Base-by-base conservation (phyloP, 371 early-diverging fungal species). In the Mortierella sp. region DNA sequence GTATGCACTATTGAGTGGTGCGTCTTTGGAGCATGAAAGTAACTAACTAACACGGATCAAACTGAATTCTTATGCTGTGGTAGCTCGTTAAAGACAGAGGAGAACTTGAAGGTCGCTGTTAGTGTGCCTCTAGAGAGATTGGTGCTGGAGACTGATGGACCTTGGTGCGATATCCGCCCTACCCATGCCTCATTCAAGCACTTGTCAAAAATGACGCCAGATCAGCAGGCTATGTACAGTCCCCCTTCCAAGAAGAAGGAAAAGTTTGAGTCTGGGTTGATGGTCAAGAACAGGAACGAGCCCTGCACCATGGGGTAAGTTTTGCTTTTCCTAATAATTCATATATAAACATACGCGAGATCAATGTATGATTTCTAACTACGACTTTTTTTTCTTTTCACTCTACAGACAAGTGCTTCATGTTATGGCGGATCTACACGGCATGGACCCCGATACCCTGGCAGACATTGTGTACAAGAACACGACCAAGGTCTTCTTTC, bases 141-240 rank as follows among this genome's bases (percentile, higher is more conserved):
- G n/a, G 92, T 99, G 93, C 79, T 99, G 73, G 99, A 99, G 88
- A 99, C 99, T 41, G 98, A 98, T 91, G 96, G 95, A 14, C 98
- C 98, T 14, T 98, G 97, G 94, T 99, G 99, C 88, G 97, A 97
- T 75, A 96, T 99, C 78, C 91, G 97, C 60, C 95, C 96, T 11
- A 97, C 97, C 0, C 98, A 98, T 83, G 96, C 97, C 8, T 95
- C 96, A 2, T 91, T 88, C 84, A 88, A 91, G 70, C 91, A 94
- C 77, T 78, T 96, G 41, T 68, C 68, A 12, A 84, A 88, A 38
- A 76, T 88, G 48, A 70, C 83, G 10, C 70, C 75, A 55, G 88
- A 89, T 29, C 83, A 89, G 38, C 84, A 82, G 75, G 81, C 77
- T 0, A 11, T 87, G 0, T 91, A 92, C 79, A 83, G 81, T 11